phyloP scores from a whole-genome alignment of 1,139 yeast genomes.

The Scheffersomyces illinoinensis region DNA sequence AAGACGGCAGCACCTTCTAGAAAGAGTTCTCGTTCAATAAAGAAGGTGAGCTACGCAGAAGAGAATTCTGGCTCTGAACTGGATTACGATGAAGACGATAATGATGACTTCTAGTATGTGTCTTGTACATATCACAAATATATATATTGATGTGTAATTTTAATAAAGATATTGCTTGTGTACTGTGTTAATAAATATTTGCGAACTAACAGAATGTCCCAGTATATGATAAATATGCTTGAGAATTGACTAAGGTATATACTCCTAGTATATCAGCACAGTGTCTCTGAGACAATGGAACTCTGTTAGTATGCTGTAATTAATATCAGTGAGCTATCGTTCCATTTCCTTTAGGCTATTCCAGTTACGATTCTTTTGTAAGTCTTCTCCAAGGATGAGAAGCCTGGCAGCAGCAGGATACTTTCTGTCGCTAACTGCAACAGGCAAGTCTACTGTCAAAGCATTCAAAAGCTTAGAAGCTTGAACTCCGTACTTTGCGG shows the following conservation, averaged over 20 bases:
- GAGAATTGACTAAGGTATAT: neutral
- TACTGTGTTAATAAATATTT: no score
- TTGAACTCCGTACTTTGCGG: slow-evolving; percentile 64
- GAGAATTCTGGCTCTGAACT: slow-evolving; percentile 26
- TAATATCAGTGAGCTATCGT: slow-evolving; percentile 15
- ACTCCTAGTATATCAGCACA: neutral
- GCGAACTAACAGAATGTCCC: no score
- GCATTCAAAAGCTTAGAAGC: slow-evolving; percentile 59
- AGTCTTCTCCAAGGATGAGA: slow-evolving; percentile 75
- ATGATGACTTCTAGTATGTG: neutral
- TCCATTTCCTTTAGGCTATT: slow-evolving; percentile 56
- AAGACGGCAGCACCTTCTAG: slow-evolving; percentile 28
- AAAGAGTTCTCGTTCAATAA: slow-evolving; percentile 44
- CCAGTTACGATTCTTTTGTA: slow-evolving; percentile 49
- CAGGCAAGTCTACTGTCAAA: slow-evolving; percentile 51
- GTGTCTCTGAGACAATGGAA: neutral
- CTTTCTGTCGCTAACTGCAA: slow-evolving; percentile 45
- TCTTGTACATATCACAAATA: neutral
- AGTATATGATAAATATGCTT: no score
- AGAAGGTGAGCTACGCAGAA: slow-evolving; percentile 42
- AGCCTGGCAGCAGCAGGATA: slow-evolving; percentile 81
- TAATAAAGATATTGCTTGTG: neutral
- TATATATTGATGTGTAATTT: no score
- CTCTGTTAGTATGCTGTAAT: neutral
- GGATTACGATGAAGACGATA: slow-evolving; percentile 20